Evolutionary conservation across 108 stramenopile genomes (phyloP), one percentile per base, ranked within the genome.

Genomic region (Seminavis robusta): DNA sequence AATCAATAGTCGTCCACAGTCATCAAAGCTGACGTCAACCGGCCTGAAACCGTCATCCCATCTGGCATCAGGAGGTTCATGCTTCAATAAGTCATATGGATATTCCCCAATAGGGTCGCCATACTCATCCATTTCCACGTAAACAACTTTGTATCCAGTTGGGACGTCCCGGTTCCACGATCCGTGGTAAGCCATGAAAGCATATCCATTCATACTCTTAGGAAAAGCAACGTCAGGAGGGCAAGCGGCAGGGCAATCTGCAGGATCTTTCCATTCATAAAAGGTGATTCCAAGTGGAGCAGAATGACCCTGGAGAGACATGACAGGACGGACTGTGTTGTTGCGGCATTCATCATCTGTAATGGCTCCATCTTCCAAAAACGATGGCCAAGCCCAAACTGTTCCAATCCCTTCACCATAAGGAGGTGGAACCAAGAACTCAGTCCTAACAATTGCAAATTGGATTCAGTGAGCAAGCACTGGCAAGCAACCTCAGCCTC

Each of bases 241-340:
- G n/a, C n/a, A n/a, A 4, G 33, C 52, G 4, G 20, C 56, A 11
- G 26, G 37, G 29, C 59, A 61, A 29, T 57, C 59, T 23, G 62
- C 33, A 4, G 31, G 68, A 25, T 67, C 59, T 23, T 52, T 64
- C 67, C 69, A 88, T 19, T 76, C 48, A 40, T 78, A 83, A 42
- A 89, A 89, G 15, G 81, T 80, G 24, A 89, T 83, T 6, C 87
- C 87, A 13, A 89, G 49, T 33, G 87, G 87, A 34, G 87, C 83
- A 4, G 78, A 77, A 60, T 89, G 87, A 46, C 63, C 79, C 43
- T 84, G 87, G 79, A 89, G 80, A 20, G 76, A 49, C 26, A 83
- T 55, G 15, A 65, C 64, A 13, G 81, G 54, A 21, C 64, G 40
- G 17, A 74, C 47, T 8, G 63, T 67, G 29, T 81, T 71, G 8